Evolutionary conservation across 106 monocot species (phyloP).

Genomic region (Cymbidium sinense): DNA sequence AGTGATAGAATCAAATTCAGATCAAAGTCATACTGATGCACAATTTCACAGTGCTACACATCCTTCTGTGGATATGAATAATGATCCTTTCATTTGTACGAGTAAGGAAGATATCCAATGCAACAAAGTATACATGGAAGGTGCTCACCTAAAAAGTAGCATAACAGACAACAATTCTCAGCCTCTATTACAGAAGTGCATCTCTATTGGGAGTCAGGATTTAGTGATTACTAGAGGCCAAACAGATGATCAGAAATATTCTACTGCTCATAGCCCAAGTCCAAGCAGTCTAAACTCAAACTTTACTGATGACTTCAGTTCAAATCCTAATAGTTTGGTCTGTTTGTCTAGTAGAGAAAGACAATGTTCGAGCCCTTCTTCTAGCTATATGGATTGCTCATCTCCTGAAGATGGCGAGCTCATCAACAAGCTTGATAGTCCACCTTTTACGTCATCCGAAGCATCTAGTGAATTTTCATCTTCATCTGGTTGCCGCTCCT

Average conservation of each 20-base stretch:
- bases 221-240: neutral
- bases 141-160: slow-evolving; percentile 15
- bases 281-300: slow-evolving; percentile 2
- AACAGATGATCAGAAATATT: neutral
- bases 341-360: neutral
- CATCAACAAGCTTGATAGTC: neutral
- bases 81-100: neutral
- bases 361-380: slow-evolving; percentile 6
- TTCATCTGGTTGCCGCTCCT: slow-evolving; percentile 1
- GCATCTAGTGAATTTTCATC: neutral
- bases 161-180: slow-evolving; percentile 3
- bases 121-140: slow-evolving; percentile 6
- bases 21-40: neutral
- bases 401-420: slow-evolving; percentile 18
- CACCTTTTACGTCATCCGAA: slow-evolving; percentile 7
- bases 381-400: slow-evolving; percentile 17
- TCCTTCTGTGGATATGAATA: neutral
- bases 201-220: slow-evolving; percentile 36
- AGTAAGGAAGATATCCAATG: neutral
- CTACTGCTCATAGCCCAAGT: slow-evolving; percentile 9
- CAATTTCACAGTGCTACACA: slow-evolving; percentile 1
- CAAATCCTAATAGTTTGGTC: neutral
- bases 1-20: neutral
- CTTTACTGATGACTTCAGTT: slow-evolving; percentile 8
- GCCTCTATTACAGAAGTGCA: slow-evolving; percentile 32